Percentiles rank a stretch among this genome's conserved stretches.
Conservation (phyloP, 2,329 filamentous ascomycete genomes). For the Cytospora piceicola region DNA sequence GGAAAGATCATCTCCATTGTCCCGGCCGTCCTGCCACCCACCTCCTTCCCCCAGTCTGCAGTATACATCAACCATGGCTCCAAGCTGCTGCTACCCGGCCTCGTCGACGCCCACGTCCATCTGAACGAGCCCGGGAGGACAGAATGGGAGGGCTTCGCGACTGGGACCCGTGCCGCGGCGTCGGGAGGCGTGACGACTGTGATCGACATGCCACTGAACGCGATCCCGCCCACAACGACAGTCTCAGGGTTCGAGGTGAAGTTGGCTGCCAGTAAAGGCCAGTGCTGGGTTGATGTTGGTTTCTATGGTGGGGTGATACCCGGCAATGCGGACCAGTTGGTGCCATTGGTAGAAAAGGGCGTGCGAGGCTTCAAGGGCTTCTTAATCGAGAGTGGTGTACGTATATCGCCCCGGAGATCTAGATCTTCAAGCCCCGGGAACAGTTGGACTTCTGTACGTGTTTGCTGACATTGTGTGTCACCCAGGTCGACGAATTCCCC, state of each 20-base stretch:
- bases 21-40: slow-evolving; percentile 72
- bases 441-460: not conserved
- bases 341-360: slow-evolving; percentile 79
- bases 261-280: slow-evolving; percentile 76
- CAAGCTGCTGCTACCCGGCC: slow-evolving; percentile 80
- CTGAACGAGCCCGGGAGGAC: slow-evolving; percentile 95
- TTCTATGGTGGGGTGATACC: slow-evolving; percentile 96
- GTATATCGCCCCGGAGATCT: slow-evolving; percentile 41
- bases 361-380: slow-evolving; percentile 98
- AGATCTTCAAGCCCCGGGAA: not conserved
- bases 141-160: slow-evolving; percentile 98
- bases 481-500: slow-evolving; percentile 90
- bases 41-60: slow-evolving; percentile 72
- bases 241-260: slow-evolving; percentile 82
- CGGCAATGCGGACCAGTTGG: slow-evolving; percentile 80
- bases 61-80: slow-evolving; percentile 85
- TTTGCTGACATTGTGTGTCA: slow-evolving; percentile 22
- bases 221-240: slow-evolving; percentile 94
- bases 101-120: slow-evolving; percentile 97
- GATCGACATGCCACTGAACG: slow-evolving; percentile 96
- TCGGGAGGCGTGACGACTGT: slow-evolving; percentile 97
- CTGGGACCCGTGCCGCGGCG: slow-evolving; percentile 89
- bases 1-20: slow-evolving; percentile 84
- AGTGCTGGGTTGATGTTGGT: slow-evolving; percentile 98
- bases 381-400: slow-evolving; percentile 91